Conservation (phyloP, 2,329 filamentous ascomycete species). For the Scytalidium sp. region DNA sequence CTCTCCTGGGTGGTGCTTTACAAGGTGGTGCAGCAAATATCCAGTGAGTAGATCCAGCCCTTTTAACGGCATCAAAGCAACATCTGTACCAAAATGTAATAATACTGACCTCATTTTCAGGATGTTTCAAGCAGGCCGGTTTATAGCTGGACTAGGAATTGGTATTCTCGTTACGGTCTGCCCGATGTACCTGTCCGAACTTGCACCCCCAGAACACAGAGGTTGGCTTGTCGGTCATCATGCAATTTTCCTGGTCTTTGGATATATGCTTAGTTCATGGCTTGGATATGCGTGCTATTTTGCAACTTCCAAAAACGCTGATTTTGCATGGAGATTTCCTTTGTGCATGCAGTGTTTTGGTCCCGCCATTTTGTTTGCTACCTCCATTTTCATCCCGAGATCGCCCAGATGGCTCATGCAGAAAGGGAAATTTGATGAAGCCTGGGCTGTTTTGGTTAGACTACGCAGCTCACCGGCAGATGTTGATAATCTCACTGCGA, state of each 20-base stretch:
- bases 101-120: conserved; percentile 11
- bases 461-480: conserved; percentile 3
- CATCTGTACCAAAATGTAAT: too few relatives aligned
- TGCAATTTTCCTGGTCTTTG: conserved; percentile 35
- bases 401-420: conserved; percentile 63
- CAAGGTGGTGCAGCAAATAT: conserved; percentile 43
- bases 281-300: conserved; percentile 6
- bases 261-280: conserved; percentile 14
- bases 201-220: conserved; percentile 3
- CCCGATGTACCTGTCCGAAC: conserved; percentile 7
- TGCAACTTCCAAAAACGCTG: neutral
- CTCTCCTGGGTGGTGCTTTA: conserved; percentile 42
- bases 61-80: neutral
- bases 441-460: conserved; percentile 1
- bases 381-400: conserved; percentile 56
- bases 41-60: conserved; percentile 24
- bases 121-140: conserved; percentile 35
- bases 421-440: conserved; percentile 1
- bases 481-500: conserved; percentile 37
- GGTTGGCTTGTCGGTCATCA: conserved; percentile 9
- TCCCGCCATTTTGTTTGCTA: conserved; percentile 15
- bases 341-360: conserved; percentile 25
- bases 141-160: conserved; percentile 8
- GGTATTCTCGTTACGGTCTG: conserved; percentile 4
- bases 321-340: conserved; percentile 22